These are phyloP conservation scores for Prunus mira DNA, from an alignment of 306 rosid genomes.

Conservation along the genomic window DNA sequence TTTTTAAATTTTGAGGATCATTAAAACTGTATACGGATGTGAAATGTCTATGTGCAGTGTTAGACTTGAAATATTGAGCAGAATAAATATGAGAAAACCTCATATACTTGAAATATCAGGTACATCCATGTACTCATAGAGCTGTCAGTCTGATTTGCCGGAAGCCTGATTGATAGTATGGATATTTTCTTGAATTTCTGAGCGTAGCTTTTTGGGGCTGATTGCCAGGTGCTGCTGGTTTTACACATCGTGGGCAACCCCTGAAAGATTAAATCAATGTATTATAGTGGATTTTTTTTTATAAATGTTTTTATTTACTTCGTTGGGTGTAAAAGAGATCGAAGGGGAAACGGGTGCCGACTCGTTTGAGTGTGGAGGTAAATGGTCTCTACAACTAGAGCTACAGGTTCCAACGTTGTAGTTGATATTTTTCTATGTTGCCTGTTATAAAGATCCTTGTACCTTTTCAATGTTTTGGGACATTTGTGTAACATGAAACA, in stretches of 20 bases:
- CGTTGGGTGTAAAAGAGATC: too few relatives aligned
- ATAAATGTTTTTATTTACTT: background rate
- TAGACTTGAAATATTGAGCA: background rate
- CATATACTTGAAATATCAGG: conserved; percentile 2
- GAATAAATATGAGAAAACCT: background rate
- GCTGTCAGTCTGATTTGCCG: background rate
- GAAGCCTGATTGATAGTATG: background rate
- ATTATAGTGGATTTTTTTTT: background rate
- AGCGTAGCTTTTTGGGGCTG: background rate
- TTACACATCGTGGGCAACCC: background rate
- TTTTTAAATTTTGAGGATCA: background rate
- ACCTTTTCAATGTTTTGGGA: background rate
- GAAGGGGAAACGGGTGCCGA: too few relatives aligned
- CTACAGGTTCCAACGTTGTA: background rate
- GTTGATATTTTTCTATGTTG: background rate
- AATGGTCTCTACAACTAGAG: too few relatives aligned
- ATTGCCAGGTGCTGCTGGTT: background rate
- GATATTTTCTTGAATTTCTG: background rate
- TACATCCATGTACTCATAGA: background rate
- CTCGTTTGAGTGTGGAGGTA: too few relatives aligned
- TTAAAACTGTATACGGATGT: background rate
- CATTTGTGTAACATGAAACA: background rate
- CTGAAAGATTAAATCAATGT: background rate
- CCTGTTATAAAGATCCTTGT: background rate
- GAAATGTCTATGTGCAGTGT: background rate